Evolutionary conservation across 768 basidiomycete species (phyloP).

Genomic region (Kwoniella bestiolae): DNA sequence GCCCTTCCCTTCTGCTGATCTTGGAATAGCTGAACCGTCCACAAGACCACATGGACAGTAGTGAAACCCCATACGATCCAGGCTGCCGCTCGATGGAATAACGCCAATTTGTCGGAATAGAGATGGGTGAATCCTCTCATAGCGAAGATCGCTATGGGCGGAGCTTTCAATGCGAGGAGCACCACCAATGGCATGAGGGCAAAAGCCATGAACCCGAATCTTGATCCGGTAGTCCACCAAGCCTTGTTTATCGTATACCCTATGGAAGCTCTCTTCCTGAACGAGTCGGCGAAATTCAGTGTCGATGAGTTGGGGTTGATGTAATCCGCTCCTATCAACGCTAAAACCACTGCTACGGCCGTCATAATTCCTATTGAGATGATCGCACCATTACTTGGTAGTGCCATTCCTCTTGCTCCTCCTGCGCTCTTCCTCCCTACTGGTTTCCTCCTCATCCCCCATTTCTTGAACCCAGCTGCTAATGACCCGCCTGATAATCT

Average conservation of each 20-base stretch:
- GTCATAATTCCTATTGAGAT: constrained; percentile 62
- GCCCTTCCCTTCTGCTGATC: constrained; percentile 62
- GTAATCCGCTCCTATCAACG: constrained; percentile 72
- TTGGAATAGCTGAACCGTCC: constrained; percentile 69
- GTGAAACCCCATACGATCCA: constrained; percentile 71
- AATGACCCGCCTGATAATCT: constrained; percentile 53
- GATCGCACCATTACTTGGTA: constrained; percentile 71
- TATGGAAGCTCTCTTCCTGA: constrained; percentile 54
- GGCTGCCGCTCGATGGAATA: constrained; percentile 73
- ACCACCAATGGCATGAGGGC: constrained; percentile 72
- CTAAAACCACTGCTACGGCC: constrained; percentile 60
- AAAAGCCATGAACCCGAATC: constrained; percentile 73
- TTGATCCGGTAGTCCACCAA: constrained; percentile 72
- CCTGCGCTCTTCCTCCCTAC: constrained; percentile 31
- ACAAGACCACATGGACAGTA: constrained; percentile 67
- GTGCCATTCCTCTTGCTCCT: constrained; percentile 29
- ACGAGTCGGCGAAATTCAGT: constrained; percentile 59
- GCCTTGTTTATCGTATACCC: constrained; percentile 69
- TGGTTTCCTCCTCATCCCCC: constrained; percentile 56
- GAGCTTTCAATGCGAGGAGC: constrained; percentile 70
- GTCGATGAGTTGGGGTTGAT: constrained; percentile 63
- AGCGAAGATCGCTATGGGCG: constrained; percentile 71
- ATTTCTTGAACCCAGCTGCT: constrained; percentile 66
- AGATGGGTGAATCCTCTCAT: constrained; percentile 67
- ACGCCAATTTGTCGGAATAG: constrained; percentile 75